A percentile compares a stretch with the other conserved stretches of the same genome.
Evolutionary conservation across 2,329 filamentous ascomycete genomes (phyloP).

Genomic region (Aspergillus awamori): DNA sequence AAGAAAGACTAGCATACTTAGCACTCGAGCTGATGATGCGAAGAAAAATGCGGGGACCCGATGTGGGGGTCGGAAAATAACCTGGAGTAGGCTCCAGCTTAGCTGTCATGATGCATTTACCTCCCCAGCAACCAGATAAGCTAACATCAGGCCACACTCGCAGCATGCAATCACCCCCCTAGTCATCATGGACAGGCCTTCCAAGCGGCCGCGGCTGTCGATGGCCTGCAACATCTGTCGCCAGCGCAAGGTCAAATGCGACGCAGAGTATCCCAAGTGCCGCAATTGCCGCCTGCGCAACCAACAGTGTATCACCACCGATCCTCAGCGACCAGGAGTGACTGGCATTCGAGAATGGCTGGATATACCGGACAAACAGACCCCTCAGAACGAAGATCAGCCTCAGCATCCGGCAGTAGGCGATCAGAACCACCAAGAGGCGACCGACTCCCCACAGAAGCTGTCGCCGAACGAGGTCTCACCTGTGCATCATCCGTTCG

Average conservation of each 20-base stretch:
- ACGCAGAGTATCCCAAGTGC: constrained; percentile 32
- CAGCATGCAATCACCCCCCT: neutral
- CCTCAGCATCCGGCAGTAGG: neutral
- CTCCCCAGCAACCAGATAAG: neutral
- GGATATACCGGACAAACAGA: constrained; percentile 13
- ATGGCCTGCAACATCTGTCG: constrained; percentile 33
- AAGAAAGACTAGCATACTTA: too few relatives aligned
- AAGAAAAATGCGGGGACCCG: too few relatives aligned
- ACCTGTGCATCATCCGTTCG: constrained; percentile 19
- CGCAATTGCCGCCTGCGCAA: constrained; percentile 30
- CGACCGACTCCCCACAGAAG: neutral
- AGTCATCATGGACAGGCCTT: constrained; percentile 9
- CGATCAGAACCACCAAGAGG: neutral
- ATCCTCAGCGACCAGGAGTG: constrained; percentile 27
- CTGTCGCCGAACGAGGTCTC: constrained; percentile 5
- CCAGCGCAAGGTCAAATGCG: constrained; percentile 32
- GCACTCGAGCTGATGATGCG: too few relatives aligned
- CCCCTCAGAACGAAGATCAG: neutral
- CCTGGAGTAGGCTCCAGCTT: too few relatives aligned
- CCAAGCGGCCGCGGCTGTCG: constrained; percentile 22
- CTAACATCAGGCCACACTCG: neutral
- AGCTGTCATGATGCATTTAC: too few relatives aligned
- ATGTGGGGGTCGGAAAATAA: too few relatives aligned
- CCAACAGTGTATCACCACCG: constrained; percentile 26
- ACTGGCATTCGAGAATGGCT: constrained; percentile 20